Conservation (phyloP, 2,329 filamentous ascomycete genomes). For the Calonectria honghensis region DNA sequence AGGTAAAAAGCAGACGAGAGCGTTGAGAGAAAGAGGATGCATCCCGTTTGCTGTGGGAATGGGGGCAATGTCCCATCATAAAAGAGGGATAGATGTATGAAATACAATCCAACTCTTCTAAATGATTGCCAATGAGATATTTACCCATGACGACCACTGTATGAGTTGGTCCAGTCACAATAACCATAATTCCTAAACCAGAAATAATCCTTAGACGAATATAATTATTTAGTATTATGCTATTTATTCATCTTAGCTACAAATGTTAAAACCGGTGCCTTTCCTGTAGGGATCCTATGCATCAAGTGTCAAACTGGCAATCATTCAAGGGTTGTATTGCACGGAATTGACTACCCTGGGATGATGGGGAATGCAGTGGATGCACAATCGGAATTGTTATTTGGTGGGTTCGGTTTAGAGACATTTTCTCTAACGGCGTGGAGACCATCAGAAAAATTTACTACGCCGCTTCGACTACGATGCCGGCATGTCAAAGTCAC, state of each 20-base stretch:
- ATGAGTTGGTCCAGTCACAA: no score
- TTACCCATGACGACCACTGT: no score
- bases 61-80: neutral
- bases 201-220: no score
- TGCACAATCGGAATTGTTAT: neutral
- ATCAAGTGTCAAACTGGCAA: no score
- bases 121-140: no score
- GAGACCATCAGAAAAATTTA: neutral
- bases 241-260: no score
- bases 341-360: neutral
- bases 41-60: neutral
- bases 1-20: neutral
- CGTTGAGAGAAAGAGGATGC: neutral
- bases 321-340: no score
- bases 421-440: slow-evolving; percentile 14
- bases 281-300: no score
- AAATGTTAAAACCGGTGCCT: no score
- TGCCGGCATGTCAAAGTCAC: neutral
- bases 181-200: no score
- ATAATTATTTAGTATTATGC: no score
- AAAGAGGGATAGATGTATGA: neutral
- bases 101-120: neutral
- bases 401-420: slow-evolving; percentile 34
- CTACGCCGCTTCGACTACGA: slow-evolving; percentile 7
- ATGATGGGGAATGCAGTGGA: neutral